Percentiles rank a stretch among this genome's conserved stretches.
These are phyloP conservation scores for Globisporangium cystogenes DNA, from an alignment of 352 stramenopile genomes.

Conservation along the genomic window DNA sequence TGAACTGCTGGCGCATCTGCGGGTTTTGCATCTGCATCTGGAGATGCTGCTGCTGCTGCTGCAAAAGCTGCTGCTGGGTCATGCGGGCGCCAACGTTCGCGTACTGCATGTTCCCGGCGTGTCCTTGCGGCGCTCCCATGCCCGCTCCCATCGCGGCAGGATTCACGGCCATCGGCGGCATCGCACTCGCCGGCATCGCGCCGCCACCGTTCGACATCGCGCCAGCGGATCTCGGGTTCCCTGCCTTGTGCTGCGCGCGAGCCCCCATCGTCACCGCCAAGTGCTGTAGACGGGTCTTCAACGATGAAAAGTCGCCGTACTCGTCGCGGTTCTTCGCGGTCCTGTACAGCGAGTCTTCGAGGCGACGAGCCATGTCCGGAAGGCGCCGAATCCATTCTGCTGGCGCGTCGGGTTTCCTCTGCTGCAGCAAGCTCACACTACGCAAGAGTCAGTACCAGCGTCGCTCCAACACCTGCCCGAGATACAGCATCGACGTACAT, in stretches of 20 bases:
- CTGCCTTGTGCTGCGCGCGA: slow-evolving; percentile 73
- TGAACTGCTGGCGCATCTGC: slow-evolving; percentile 66
- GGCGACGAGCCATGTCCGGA: slow-evolving; percentile 96
- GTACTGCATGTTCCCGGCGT: slow-evolving; percentile 73
- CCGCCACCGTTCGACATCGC: slow-evolving; percentile 25
- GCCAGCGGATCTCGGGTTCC: slow-evolving; percentile 32
- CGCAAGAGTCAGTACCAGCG: background rate
- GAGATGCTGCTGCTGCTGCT: slow-evolving; percentile 72
- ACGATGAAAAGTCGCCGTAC: slow-evolving; percentile 94
- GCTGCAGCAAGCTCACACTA: slow-evolving; percentile 93
- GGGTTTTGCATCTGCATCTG: slow-evolving; percentile 70
- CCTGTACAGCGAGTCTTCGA: slow-evolving; percentile 97
- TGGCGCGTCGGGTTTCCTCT: slow-evolving; percentile 95
- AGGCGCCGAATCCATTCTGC: slow-evolving; percentile 97
- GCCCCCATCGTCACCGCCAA: slow-evolving; percentile 91
- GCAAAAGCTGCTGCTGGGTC: slow-evolving; percentile 75
- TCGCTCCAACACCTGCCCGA: background rate
- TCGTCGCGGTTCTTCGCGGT: slow-evolving; percentile 91
- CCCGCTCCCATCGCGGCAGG: slow-evolving; percentile 25
- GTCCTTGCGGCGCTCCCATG: slow-evolving; percentile 46
- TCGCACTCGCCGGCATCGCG: slow-evolving; percentile 33
- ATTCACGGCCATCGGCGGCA: slow-evolving; percentile 47
- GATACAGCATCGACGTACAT: slow-evolving; percentile 53
- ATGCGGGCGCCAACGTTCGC: slow-evolving; percentile 51
- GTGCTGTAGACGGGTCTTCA: slow-evolving; percentile 96